Conservation (phyloP, 345 rosid species). For the Citrus hindsii region DNA sequence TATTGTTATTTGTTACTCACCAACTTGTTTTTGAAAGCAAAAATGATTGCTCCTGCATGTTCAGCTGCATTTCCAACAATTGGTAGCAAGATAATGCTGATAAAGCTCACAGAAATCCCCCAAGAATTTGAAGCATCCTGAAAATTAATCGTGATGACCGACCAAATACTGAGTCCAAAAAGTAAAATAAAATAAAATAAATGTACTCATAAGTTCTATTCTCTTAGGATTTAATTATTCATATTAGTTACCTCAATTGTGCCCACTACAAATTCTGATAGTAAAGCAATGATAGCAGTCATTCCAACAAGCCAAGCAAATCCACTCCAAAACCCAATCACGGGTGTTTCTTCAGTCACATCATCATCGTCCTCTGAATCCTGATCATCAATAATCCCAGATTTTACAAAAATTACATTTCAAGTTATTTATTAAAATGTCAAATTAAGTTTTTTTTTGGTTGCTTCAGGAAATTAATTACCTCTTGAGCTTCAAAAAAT, state of each 20-base stretch:
- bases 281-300: constrained; percentile 66
- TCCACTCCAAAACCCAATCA: constrained; percentile 85
- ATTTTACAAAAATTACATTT: background rate
- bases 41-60: constrained; percentile 92
- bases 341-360: constrained; percentile 45
- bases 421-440: background rate
- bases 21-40: constrained; percentile 88
- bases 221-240: constrained; percentile 19
- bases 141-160: background rate
- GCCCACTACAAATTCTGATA: constrained; percentile 75
- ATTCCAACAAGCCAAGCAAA: constrained; percentile 78
- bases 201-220: background rate
- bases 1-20: constrained; percentile 30
- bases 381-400: constrained; percentile 24
- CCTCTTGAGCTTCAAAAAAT: constrained; percentile 63
- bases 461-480: background rate
- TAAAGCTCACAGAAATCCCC: constrained; percentile 89
- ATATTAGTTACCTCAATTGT: constrained; percentile 53
- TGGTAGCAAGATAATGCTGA: constrained; percentile 83
- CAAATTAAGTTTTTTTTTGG: background rate
- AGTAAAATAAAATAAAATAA: too few relatives aligned
- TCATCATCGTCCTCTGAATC: constrained; percentile 43
- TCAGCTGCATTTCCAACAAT: constrained; percentile 96
- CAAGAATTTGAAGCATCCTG: constrained; percentile 82
- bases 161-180: background rate